Evolutionary conservation across 2,329 filamentous ascomycete genomes (phyloP), one percentile per base, ranked within the genome.

Genomic region (Aspergillus eucalypticola): DNA sequence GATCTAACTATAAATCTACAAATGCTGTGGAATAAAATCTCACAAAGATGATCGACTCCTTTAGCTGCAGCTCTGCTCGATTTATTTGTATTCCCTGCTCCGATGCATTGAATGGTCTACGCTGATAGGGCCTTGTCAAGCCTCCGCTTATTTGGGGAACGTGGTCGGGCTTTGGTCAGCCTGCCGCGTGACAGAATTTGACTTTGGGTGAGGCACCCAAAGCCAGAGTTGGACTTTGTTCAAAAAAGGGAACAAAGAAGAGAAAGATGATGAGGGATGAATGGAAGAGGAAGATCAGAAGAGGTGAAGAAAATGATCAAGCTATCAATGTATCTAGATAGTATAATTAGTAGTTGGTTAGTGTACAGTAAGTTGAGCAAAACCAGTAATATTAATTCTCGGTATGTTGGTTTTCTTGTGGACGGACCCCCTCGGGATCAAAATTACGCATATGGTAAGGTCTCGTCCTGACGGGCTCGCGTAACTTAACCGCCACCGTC

Each of bases 401-500:
- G 39, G n/a, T 17, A 42, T 42, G 39, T 1, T 42, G 39, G 32
- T 35, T 35, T 11, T 35, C 11, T 11, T 44, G 41, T 19, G 41
- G 41, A 21, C 21, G 19, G 41, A 41, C 50, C 51, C 51, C 19
- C 23, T 29, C 61, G 59, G 62, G 61, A 68, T 58, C 27, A 59
- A 66, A 67, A 66, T 63, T 68, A 66, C 66, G 65, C 65, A 21
- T 54, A 35, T 35, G 58, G 62, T 66, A 66, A 60, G 61, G 53
- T 63, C 62, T 61, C 58, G 59, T 66, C 58, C 57, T 67, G 61
- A 67, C 65, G 51, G 54, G 39, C 66, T 69, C 66, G 67, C 67
- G 66, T 69, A 69, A 71, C 44, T 68, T 69, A 68, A 67, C 65
- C 66, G 66, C 65, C 61, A 66, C 63, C 44, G 41, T 29, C 39